phyloP scores from a whole-genome alignment of 805 yeast genomes.

The Saccharomycopsis amapae region DNA sequence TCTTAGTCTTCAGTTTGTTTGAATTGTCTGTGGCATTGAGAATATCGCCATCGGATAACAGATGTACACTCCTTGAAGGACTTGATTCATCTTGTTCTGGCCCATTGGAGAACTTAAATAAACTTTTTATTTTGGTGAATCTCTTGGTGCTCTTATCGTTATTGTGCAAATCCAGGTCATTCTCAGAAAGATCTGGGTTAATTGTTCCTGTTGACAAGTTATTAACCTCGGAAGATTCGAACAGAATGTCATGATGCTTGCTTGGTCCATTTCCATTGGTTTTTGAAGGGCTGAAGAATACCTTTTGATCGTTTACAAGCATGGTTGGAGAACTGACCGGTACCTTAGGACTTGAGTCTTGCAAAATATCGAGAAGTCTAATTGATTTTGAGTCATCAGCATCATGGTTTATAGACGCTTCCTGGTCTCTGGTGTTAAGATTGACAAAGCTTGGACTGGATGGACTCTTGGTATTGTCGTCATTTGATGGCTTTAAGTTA shows the following conservation, averaged over 20 bases:
- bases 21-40: no score
- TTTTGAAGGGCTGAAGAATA: not conserved
- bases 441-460: slow-evolving; percentile 11
- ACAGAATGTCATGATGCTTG: no score
- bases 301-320: slow-evolving; percentile 23
- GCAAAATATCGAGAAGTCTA: not conserved
- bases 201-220: not conserved
- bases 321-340: slow-evolving; percentile 22
- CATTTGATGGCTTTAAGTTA: not conserved
- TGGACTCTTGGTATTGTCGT: not conserved
- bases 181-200: not conserved
- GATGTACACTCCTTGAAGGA: slow-evolving; percentile 9
- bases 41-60: no score
- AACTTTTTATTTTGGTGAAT: slow-evolving; percentile 28
- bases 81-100: not conserved
- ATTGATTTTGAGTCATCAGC: no score
- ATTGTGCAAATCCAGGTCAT: not conserved
- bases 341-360: not conserved
- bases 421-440: slow-evolving; percentile 1
- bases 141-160: slow-evolving; percentile 20
- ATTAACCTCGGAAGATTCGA: no score
- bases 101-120: slow-evolving; percentile 26
- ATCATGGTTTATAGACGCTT: not conserved
- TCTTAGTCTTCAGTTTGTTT: no score
- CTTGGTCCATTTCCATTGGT: not conserved